These are phyloP conservation scores for Guyanaporus albipodus DNA, from an alignment of 768 basidiomycete genomes.

Conservation along the genomic window DNA sequence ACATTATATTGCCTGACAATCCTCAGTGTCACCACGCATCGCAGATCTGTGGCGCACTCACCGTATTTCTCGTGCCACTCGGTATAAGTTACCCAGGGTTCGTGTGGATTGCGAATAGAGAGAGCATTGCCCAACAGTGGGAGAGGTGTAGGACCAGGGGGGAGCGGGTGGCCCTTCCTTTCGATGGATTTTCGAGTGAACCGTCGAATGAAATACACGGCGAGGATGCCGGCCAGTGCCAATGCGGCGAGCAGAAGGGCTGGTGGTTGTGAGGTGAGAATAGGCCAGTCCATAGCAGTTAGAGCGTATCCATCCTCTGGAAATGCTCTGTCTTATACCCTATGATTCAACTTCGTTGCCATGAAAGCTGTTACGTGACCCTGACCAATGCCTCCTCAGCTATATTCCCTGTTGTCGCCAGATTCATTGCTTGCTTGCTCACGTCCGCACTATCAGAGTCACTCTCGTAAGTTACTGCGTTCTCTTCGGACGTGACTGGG, in stretches of 20 bases:
- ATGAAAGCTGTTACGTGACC: no score
- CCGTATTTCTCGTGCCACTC: constrained; percentile 5
- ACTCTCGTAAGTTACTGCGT: no score
- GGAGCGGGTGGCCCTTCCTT: background rate
- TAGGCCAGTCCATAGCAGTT: background rate
- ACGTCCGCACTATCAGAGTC: no score
- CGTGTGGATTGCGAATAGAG: background rate
- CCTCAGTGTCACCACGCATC: background rate
- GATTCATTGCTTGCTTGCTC: no score
- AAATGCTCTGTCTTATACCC: background rate
- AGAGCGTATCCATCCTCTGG: background rate
- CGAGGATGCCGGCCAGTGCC: background rate
- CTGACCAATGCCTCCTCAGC: no score
- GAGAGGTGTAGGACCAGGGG: constrained; percentile 7
- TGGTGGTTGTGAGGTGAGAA: background rate
- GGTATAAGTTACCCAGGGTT: constrained; percentile 7
- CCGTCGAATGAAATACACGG: background rate
- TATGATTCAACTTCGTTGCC: no score
- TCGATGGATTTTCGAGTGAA: background rate
- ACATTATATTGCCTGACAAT: constrained; percentile 5
- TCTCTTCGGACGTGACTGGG: no score
- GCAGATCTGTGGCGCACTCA: background rate
- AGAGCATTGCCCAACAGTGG: constrained; percentile 5
- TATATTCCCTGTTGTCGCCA: no score
- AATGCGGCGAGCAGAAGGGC: background rate